Base-by-base conservation (phyloP, 1,139 yeast genomes). In the Yamadazyma atmosphaerica region DNA sequence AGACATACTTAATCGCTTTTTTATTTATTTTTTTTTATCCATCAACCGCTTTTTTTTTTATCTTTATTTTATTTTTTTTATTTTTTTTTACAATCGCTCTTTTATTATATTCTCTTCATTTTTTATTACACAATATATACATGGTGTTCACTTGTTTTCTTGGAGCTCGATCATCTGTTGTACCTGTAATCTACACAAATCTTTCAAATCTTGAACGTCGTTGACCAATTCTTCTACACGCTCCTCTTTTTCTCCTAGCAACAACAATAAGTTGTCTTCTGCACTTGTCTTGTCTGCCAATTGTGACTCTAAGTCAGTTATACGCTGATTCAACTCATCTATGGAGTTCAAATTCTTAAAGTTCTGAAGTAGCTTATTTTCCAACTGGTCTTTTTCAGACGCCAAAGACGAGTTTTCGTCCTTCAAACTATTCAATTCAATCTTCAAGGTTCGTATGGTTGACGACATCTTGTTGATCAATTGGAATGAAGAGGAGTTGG, bases 161-260 rank as follows among this genome's bases (percentile, higher is more conserved):
- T 80, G 84, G 61, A 84, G 65, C 41, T 79, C 86, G 32, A 86
- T 81, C 76, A 90, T 72, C 52, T 89, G 94, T 58, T 87, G 94
- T 23, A 89, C 92, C 60, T 92, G 98, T 45, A 77, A 75, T 44
- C 79, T 75, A 56, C 89, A 78, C 67, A 90, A 68, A 30, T 85
- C 90, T 60, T 90, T 92, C 60, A 92, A 69, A 59, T 92, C 99
- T 5, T 72, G 74, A 12, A 94, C 92, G 55, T 92, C 99, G 4
- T 95, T 96, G 47, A 74, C 73, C 37, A 94, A 69, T 60, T 92
- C 98, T 40, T 83, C 86, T 5, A 87, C 92, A 47, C 73, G 75
- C 58, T 94, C 98, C 11, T 89, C 77, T 56, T 90, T 89, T 53
- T 90, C 97, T 4, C 97, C 97, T 14, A 90, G 72, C 46, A 88